Evolutionary conservation across 257 asterid species (phyloP).

Genomic region (Striga asiatica): DNA sequence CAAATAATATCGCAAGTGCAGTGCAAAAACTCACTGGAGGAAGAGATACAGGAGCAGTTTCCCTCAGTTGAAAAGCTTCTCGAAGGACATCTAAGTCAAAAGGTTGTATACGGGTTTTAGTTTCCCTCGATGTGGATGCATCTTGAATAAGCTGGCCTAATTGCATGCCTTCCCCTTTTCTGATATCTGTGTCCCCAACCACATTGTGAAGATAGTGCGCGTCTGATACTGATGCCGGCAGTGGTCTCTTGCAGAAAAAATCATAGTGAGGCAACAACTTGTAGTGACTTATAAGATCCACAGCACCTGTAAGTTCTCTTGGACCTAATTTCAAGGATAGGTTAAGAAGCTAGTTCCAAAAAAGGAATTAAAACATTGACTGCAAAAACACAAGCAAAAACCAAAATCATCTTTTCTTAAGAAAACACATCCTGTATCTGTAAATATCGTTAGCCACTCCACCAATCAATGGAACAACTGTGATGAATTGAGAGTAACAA

Average conservation of each 20-base stretch:
- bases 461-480: conserved; percentile 2
- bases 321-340: conserved; percentile 52
- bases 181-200: conserved; percentile 90
- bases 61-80: conserved; percentile 86
- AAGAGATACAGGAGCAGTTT: conserved; percentile 65
- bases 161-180: conserved; percentile 96
- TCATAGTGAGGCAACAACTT: conserved; percentile 78
- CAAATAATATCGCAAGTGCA: conserved; percentile 10
- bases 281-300: conserved; percentile 80
- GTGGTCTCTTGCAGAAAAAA: conserved; percentile 88
- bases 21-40: conserved; percentile 55
- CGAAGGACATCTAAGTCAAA: conserved; percentile 65
- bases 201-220: conserved; percentile 90
- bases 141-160: conserved; percentile 73
- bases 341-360: conserved; percentile 14
- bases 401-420: neutral
- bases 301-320: conserved; percentile 92
- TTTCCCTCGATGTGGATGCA: conserved; percentile 50
- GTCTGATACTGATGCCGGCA: conserved; percentile 75
- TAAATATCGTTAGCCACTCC: neutral
- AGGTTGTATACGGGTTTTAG: conserved; percentile 54
- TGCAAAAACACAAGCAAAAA: neutral
- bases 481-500: conserved; percentile 1
- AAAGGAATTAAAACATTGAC: conserved; percentile 8
- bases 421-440: neutral